Percentiles rank a stretch among this genome's conserved stretches.
phyloP scores from a whole-genome alignment of 352 stramenopile species.

The Pythium scleroteichum region DNA sequence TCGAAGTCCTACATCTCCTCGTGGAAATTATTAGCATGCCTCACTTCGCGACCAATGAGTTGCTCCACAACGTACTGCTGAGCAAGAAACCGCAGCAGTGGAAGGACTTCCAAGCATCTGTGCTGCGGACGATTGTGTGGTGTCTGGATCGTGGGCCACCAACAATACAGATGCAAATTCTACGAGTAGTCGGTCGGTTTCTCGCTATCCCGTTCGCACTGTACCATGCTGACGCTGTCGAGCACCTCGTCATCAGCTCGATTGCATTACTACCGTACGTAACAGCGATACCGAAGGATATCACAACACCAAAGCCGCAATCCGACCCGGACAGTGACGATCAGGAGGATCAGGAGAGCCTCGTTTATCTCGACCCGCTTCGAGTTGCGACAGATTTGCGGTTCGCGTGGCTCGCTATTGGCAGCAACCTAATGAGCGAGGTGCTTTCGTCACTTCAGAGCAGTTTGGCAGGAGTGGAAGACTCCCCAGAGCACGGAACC shows the following conservation, averaged over 20 bases:
- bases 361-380: background rate
- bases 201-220: constrained; percentile 36
- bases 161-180: constrained; percentile 8
- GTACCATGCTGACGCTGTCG: constrained; percentile 32
- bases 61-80: constrained; percentile 48
- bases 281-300: background rate
- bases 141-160: constrained; percentile 20
- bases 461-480: background rate
- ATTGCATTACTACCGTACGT: constrained; percentile 41
- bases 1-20: constrained; percentile 37
- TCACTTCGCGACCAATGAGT: constrained; percentile 40
- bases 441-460: background rate
- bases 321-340: background rate
- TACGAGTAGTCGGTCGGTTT: constrained; percentile 27
- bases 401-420: constrained; percentile 15
- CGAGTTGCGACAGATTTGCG: background rate
- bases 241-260: constrained; percentile 51
- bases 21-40: constrained; percentile 45
- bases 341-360: background rate
- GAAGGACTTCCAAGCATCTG: constrained; percentile 39
- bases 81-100: constrained; percentile 56
- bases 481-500: constrained; percentile 1
- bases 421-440: background rate
- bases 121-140: constrained; percentile 49
- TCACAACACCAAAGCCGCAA: background rate